A percentile compares a stretch with the other conserved stretches of the same genome.
These are phyloP conservation scores for Aphanomyces cochlioides DNA, from an alignment of 352 stramenopile genomes.

Conservation along the genomic window DNA sequence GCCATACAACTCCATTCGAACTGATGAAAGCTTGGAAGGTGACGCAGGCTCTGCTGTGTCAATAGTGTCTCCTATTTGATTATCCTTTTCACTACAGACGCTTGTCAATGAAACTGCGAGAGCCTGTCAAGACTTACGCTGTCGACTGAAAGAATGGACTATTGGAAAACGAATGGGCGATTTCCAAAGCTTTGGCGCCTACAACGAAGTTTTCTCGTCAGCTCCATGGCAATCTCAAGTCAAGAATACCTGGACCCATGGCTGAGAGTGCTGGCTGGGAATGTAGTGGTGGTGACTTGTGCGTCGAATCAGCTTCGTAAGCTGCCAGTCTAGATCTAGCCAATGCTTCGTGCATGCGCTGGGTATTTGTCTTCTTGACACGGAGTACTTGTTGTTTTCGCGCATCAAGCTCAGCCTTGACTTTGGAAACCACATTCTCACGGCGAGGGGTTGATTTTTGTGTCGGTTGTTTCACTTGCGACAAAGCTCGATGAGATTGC, in stretches of 20 bases:
- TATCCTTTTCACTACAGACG: background rate
- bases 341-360: constrained; percentile 66
- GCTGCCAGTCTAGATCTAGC: constrained; percentile 52
- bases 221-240: background rate
- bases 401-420: constrained; percentile 56
- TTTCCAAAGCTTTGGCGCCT: constrained; percentile 74
- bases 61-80: constrained; percentile 2
- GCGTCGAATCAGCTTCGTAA: constrained; percentile 41
- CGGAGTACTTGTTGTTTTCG: constrained; percentile 51
- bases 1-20: constrained; percentile 52
- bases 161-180: constrained; percentile 74
- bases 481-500: background rate
- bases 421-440: constrained; percentile 53
- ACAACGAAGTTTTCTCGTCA: background rate
- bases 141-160: constrained; percentile 74
- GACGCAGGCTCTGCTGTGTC: background rate
- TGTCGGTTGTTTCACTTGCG: constrained; percentile 25
- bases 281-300: background rate
- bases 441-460: constrained; percentile 32
- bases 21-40: background rate
- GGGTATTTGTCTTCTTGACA: constrained; percentile 73
- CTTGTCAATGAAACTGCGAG: constrained; percentile 2
- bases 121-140: constrained; percentile 23
- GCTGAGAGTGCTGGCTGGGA: constrained; percentile 38
- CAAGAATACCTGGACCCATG: constrained; percentile 50